Conservation (phyloP, 2,329 filamentous ascomycete genomes). For the Cryphonectria nitschkei region DNA sequence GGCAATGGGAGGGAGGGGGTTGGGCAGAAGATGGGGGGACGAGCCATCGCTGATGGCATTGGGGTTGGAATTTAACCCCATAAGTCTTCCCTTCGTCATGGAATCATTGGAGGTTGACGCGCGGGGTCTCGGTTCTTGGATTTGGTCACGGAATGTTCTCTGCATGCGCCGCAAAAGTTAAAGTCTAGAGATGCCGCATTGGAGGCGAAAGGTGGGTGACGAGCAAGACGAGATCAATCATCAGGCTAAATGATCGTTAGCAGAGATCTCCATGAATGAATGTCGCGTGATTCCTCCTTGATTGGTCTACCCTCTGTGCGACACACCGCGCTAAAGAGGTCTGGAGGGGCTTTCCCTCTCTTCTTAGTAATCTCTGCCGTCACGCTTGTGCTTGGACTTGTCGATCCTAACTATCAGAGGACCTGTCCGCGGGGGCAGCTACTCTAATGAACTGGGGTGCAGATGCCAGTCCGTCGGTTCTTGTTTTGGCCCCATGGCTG, state of each 20-base stretch:
- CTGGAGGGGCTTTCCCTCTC: background rate
- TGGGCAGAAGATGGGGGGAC: no score
- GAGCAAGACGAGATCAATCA: background rate
- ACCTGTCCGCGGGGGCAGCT: background rate
- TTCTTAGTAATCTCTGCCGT: background rate
- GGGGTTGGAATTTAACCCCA: slow-evolving; percentile 1
- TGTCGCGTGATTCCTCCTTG: background rate
- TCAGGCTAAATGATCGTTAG: background rate
- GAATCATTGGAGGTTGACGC: background rate
- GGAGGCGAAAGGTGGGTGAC: background rate
- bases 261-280: background rate
- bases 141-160: slow-evolving; percentile 5
- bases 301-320: background rate
- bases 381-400: background rate
- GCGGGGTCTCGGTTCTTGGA: background rate
- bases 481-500: background rate
- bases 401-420: background rate
- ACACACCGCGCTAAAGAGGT: background rate
- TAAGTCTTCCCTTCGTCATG: no score
- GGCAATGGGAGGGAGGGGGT: background rate
- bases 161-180: background rate
- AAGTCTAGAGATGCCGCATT: background rate
- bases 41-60: background rate
- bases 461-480: background rate
- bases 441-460: background rate